Conservation (phyloP, 2,329 filamentous ascomycete genomes). For the Colletotrichum endophyticum region DNA sequence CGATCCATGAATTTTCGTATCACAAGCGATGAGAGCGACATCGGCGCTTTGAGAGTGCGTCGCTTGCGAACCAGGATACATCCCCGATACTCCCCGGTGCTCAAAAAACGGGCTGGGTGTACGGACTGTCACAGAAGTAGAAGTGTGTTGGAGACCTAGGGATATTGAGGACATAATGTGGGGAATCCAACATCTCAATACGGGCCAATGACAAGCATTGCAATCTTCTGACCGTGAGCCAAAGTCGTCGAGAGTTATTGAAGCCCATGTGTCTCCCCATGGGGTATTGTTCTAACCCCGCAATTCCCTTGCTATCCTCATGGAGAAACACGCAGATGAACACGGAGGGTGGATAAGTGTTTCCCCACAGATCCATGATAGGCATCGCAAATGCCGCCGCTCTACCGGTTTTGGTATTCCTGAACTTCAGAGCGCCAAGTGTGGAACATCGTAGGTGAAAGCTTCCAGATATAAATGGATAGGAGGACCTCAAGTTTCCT, state of each 20-base stretch:
- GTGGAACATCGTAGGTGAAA: background rate
- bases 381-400: background rate
- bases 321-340: background rate
- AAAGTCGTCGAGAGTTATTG: background rate
- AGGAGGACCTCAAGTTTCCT: accelerated
- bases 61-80: background rate
- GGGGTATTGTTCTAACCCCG: background rate
- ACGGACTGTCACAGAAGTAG: background rate
- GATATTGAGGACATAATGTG: background rate
- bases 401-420: background rate
- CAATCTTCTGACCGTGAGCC: accelerated
- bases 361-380: background rate
- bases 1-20: background rate
- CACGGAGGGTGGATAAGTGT: background rate
- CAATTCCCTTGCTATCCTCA: background rate
- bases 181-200: background rate
- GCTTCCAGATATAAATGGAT: background rate
- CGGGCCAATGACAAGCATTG: background rate
- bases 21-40: background rate
- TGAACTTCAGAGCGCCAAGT: background rate
- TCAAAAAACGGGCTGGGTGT: background rate
- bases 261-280: background rate
- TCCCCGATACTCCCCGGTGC: background rate
- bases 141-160: background rate
- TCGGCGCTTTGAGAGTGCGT: background rate